Conservation (phyloP, 768 basidiomycete genomes). For the Leccinum uliginosum region DNA sequence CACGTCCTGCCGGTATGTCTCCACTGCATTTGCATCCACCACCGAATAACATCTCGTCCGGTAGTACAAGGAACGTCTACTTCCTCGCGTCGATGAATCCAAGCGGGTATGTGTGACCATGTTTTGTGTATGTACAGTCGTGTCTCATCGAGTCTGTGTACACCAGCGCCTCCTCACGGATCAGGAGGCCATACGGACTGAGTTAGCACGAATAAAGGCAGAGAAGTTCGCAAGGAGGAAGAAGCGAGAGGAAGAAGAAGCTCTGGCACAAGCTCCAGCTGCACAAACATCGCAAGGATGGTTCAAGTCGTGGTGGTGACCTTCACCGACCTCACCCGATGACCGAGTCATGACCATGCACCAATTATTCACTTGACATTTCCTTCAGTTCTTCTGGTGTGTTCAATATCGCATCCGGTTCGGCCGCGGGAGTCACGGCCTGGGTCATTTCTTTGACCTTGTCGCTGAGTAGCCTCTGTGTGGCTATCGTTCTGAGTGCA, state of each 20-base stretch:
- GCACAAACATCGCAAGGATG: constrained; percentile 21
- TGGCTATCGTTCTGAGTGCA: constrained; percentile 26
- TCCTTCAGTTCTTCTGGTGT: constrained; percentile 27
- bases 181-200: constrained; percentile 55
- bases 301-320: constrained; percentile 26
- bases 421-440: constrained; percentile 28
- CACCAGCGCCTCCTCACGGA: constrained; percentile 60
- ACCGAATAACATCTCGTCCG: neutral
- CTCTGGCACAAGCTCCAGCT: constrained; percentile 16
- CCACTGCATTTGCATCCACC: neutral
- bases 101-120: constrained; percentile 38
- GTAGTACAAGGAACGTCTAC: constrained; percentile 71
- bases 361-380: constrained; percentile 16
- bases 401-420: constrained; percentile 33
- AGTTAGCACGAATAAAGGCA: constrained; percentile 67
- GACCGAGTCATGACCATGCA: neutral
- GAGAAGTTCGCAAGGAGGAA: constrained; percentile 46
- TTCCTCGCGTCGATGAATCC: constrained; percentile 58
- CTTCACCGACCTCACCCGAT: neutral
- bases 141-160: constrained; percentile 10
- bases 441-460: constrained; percentile 25
- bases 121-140: neutral
- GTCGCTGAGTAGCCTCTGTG: constrained; percentile 26
- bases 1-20: constrained; percentile 69
- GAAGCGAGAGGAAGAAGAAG: constrained; percentile 39